Conservation (phyloP, 2,329 filamentous ascomycete species). For the Pseudogymnoascus sp. region DNA sequence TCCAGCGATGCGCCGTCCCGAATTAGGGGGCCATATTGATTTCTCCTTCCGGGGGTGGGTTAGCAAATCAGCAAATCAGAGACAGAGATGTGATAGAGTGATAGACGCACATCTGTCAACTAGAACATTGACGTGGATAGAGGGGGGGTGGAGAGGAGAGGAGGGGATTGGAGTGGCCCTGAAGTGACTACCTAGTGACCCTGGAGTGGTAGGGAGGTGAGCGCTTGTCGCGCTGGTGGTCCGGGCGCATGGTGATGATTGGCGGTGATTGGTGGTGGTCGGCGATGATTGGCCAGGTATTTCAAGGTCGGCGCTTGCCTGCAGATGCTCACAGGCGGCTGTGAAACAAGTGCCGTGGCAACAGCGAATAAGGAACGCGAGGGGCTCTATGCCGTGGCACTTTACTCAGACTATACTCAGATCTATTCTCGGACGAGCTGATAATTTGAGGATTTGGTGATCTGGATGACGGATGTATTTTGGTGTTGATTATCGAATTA, state of each 20-base stretch:
- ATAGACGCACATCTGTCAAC: not conserved
- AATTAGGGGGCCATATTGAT: not conserved
- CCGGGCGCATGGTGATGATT: not conserved
- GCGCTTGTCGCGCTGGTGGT: not conserved
- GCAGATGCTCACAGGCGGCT: not conserved
- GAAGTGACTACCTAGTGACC: not conserved
- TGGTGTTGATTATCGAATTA: not conserved
- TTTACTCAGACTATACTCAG: not conserved
- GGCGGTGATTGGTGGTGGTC: not conserved
- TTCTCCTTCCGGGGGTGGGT: not conserved
- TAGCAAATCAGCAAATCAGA: not conserved
- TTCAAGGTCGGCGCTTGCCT: slow-evolving; percentile 1
- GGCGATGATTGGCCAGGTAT: not conserved
- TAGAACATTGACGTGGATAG: not conserved
- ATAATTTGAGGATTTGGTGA: not conserved
- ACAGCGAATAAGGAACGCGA: not conserved
- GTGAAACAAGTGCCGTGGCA: slow-evolving; percentile 7
- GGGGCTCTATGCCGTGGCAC: not conserved
- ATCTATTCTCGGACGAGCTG: slow-evolving; percentile 4
- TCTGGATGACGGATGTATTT: not conserved
- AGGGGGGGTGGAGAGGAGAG: not conserved
- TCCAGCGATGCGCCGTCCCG: slow-evolving; percentile 1
- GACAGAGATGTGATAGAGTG: not conserved
- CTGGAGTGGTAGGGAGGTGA: not conserved
- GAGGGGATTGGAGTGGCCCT: not conserved